Evolutionary conservation across 768 basidiomycete species (phyloP).

Genomic region (Sarcodon aspratus): DNA sequence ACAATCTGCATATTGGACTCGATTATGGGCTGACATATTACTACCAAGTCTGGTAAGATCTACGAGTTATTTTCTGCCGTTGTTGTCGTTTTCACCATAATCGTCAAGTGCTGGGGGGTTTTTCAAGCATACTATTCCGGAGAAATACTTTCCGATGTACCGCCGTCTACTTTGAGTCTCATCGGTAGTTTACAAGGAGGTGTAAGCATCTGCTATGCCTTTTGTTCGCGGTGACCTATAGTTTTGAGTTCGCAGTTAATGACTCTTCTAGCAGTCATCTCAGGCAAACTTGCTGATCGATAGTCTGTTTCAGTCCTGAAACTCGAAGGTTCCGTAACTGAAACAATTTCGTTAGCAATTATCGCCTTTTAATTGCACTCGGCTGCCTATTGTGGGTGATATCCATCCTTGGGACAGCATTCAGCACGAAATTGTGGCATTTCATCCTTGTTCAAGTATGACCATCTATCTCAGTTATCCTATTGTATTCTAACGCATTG

Average conservation of each 20-base stretch:
- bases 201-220: constrained; percentile 3
- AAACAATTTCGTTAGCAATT: neutral
- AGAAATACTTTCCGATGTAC: constrained; percentile 11
- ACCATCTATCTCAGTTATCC: neutral
- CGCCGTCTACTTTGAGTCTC: constrained; percentile 10
- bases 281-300: constrained; percentile 12
- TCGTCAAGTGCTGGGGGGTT: constrained; percentile 23
- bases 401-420: constrained; percentile 10
- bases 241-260: constrained; percentile 6
- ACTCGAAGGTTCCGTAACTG: neutral
- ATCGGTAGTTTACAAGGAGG: constrained; percentile 11
- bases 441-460: no score
- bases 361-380: constrained; percentile 8
- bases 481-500: neutral
- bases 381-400: constrained; percentile 14
- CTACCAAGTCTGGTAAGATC: neutral
- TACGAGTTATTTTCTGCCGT: neutral
- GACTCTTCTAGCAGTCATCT: constrained; percentile 10
- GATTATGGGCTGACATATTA: constrained; percentile 1
- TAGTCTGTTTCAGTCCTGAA: constrained; percentile 6
- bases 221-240: neutral
- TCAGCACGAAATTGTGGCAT: constrained; percentile 13
- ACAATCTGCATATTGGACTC: neutral
- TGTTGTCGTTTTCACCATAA: constrained; percentile 3
- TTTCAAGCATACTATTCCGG: constrained; percentile 24